phyloP scores from a whole-genome alignment of 2,329 filamentous ascomycete genomes.

The Amylocarpus encephaloides region DNA sequence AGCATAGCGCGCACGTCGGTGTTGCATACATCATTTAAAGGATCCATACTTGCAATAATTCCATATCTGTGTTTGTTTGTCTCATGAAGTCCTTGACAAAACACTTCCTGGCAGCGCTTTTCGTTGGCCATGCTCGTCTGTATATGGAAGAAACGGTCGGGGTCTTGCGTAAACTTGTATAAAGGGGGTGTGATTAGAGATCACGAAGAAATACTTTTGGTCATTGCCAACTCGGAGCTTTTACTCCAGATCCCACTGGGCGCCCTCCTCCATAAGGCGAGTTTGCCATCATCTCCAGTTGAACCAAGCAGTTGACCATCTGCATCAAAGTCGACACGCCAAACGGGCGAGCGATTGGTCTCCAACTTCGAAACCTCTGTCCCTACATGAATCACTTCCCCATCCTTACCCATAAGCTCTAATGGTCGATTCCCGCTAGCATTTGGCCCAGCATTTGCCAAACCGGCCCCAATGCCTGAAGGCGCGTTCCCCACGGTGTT shows the following conservation, averaged over 20 bases:
- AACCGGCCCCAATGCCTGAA: conserved; percentile 47
- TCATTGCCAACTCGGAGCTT: conserved; percentile 29
- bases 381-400: conserved; percentile 57
- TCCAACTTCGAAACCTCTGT: conserved; percentile 62
- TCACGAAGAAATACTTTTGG: conserved; percentile 4
- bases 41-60: background rate
- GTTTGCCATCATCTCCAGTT: conserved; percentile 67
- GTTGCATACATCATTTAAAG: background rate
- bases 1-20: background rate
- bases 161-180: background rate
- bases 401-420: conserved; percentile 43
- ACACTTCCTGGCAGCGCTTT: no score
- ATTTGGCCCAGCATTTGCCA: conserved; percentile 38
- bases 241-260: conserved; percentile 28
- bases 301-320: conserved; percentile 68
- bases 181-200: conserved; percentile 8
- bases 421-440: conserved; percentile 42
- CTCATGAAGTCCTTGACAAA: background rate
- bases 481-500: conserved; percentile 33
- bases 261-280: conserved; percentile 54
- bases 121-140: no score
- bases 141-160: no score
- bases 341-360: conserved; percentile 63
- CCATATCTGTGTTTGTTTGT: background rate
- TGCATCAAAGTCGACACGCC: conserved; percentile 66